phyloP scores from a whole-genome alignment of 192 early-diverging fungal genomes.

The Cetraspora pellucida region DNA sequence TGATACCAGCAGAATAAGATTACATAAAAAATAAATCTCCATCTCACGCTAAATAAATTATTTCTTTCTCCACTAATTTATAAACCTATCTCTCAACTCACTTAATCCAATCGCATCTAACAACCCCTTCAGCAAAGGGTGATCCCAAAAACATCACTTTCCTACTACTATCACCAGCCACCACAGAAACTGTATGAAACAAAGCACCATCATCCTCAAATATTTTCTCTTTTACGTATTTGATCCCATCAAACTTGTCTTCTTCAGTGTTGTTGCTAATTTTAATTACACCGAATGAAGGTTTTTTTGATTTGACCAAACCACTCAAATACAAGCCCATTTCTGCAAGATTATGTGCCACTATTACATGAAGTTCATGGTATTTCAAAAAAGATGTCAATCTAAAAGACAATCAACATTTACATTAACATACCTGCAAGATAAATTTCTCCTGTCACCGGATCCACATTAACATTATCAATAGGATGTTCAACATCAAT shows the following conservation, averaged over 20 bases:
- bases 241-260: neutral
- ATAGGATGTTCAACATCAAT: neutral
- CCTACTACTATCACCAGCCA: neutral
- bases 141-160: neutral
- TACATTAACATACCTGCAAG: slow-evolving; percentile 9
- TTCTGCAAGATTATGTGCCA: neutral
- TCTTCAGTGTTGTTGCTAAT: slow-evolving; percentile 20
- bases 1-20: too few species aligned
- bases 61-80: too few species aligned
- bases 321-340: neutral
- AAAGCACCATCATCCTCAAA: neutral
- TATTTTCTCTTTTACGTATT: neutral
- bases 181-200: neutral
- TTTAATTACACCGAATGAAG: slow-evolving; percentile 37
- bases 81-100: too few species aligned
- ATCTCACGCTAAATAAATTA: too few species aligned
- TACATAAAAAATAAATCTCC: too few species aligned
- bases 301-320: neutral
- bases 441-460: slow-evolving; percentile 28
- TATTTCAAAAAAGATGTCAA: slow-evolving; percentile 30
- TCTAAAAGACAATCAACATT: slow-evolving; percentile 35
- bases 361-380: slow-evolving; percentile 32
- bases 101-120: neutral
- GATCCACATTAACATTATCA: slow-evolving; percentile 29
- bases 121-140: neutral